Conservation (phyloP, 1,284 basidiomycete species). For the Sutorius eximius region DNA sequence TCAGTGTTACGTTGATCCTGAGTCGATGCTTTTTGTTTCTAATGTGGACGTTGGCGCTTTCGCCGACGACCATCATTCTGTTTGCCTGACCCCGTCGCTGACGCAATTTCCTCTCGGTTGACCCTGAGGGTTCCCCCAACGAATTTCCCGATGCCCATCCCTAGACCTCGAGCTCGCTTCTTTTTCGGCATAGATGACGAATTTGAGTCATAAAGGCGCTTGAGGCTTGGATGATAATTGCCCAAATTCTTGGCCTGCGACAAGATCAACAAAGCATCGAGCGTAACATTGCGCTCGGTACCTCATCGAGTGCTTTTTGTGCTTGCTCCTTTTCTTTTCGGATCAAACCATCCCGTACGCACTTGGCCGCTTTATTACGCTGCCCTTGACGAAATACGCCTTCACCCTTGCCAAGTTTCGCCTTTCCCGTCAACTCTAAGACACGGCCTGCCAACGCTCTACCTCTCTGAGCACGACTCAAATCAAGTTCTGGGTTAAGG, state of each 20-base stretch:
- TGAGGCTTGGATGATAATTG: constrained; percentile 76
- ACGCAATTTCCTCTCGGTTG: constrained; percentile 56
- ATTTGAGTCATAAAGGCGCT: constrained; percentile 57
- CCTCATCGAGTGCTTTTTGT: constrained; percentile 63
- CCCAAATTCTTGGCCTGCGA: constrained; percentile 72
- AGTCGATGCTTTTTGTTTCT: background rate
- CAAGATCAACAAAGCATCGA: constrained; percentile 6
- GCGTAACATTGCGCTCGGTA: constrained; percentile 26
- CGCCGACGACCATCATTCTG: constrained; percentile 16
- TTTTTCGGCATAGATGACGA: constrained; percentile 32
- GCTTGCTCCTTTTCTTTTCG: constrained; percentile 59
- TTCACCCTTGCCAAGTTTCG: constrained; percentile 73
- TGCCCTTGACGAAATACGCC: constrained; percentile 55
- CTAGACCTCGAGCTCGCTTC: constrained; percentile 62
- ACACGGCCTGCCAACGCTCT: constrained; percentile 75
- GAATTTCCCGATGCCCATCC: constrained; percentile 78
- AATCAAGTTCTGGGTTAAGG: constrained; percentile 55
- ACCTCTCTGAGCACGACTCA: constrained; percentile 63
- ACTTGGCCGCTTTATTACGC: constrained; percentile 65
- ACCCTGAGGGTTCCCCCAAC: constrained; percentile 65
- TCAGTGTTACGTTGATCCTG: background rate
- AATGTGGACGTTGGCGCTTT: constrained; percentile 17
- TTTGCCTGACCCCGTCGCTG: constrained; percentile 37
- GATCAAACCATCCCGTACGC: constrained; percentile 64
- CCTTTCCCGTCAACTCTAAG: constrained; percentile 62